Base-by-base conservation (phyloP, 2,329 filamentous ascomycete genomes). In the Neocucurbitaria cava region DNA sequence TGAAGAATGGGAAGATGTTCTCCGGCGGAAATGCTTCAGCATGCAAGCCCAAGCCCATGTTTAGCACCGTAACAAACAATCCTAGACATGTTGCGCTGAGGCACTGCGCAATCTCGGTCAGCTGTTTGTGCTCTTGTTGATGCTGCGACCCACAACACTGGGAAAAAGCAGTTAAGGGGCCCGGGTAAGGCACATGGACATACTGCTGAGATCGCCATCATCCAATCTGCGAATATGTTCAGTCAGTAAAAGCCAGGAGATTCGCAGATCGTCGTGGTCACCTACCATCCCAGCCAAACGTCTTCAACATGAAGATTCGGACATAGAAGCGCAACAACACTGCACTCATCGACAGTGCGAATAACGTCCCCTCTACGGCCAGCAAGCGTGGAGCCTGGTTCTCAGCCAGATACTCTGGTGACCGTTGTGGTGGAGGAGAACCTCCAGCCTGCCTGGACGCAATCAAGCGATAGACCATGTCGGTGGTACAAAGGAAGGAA, bases 21-120 rank as follows among this genome's bases (percentile, higher is more conserved):
- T 53, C 8, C 17, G 39, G 2, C 51, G 59, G 31, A 24, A 66
- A 61, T 31, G 59, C 62, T 80, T 75, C 65, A 1, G 68, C 68
- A 52, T 83, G 82, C 39, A 66, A 73, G 5, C 83, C 83, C 7
- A 84, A 64, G 2, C 81, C 82, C 51, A 80, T 66, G 3, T 74
- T 59, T 1, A 56, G 49, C 33, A 62, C 20, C 30, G 56, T 56
- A 8, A 68, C 38, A 43, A 68, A 68, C 4, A 67, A 21, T 23
- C 46, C 56, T 13, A 64, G 28, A n/a, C 58, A 64, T 5, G 57
- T 53, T 47, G 41, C 53, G 24, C 57, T 61, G 9, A 67, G 30
- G 26, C 45, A 39, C 65, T 66, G 18, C 8, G 20, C 6, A 17
- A 36, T 23, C 9, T n/a, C 6, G 4, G 31, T 53, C 18, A 53